phyloP scores from a whole-genome alignment of 1,284 basidiomycete genomes.

The Apiotrichum porosum region DNA sequence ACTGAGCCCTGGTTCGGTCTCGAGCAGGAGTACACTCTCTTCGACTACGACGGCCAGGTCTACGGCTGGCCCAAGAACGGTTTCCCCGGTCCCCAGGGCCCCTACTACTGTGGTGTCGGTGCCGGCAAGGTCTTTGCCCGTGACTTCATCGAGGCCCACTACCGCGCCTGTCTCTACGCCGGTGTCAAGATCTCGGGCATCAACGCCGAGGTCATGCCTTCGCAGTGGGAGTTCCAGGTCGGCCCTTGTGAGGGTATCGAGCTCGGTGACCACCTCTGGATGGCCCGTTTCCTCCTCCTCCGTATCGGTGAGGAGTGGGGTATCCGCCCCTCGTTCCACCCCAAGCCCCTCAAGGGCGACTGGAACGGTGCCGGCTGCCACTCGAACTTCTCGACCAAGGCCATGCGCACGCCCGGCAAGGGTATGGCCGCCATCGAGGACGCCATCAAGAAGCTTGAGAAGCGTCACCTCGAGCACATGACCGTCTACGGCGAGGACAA shows the following conservation, averaged over 20 bases:
- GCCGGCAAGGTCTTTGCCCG: conserved; percentile 93
- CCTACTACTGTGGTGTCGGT: conserved; percentile 99
- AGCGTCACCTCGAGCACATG: conserved; percentile 84
- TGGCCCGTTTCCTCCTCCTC: conserved; percentile 87
- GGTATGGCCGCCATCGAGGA: conserved; percentile 92
- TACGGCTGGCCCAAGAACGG: conserved; percentile 98
- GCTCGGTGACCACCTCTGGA: conserved; percentile 98
- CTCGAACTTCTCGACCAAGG: conserved; percentile 88
- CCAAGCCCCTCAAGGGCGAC: conserved; percentile 93
- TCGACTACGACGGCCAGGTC: conserved; percentile 85
- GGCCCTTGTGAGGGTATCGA: conserved; percentile 95
- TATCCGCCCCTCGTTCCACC: conserved; percentile 92
- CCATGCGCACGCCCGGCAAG: conserved; percentile 79
- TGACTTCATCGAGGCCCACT: conserved; percentile 99
- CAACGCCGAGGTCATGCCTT: conserved; percentile 99
- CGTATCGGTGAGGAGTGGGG: conserved; percentile 98
- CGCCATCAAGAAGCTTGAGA: conserved; percentile 83
- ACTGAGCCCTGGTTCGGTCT: conserved; percentile 92
- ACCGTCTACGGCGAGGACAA: conserved; percentile 97
- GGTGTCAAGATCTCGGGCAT: conserved; percentile 99
- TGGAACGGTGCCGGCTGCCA: conserved; percentile 99
- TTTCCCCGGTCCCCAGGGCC: conserved; percentile 99
- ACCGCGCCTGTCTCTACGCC: conserved; percentile 84
- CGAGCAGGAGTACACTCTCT: conserved; percentile 98
- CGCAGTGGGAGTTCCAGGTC: conserved; percentile 99